Evolutionary conservation across 176 grass and related monocot species (phyloP), one percentile per base, ranked within the genome.

Genomic region (Juncus inflexus): DNA sequence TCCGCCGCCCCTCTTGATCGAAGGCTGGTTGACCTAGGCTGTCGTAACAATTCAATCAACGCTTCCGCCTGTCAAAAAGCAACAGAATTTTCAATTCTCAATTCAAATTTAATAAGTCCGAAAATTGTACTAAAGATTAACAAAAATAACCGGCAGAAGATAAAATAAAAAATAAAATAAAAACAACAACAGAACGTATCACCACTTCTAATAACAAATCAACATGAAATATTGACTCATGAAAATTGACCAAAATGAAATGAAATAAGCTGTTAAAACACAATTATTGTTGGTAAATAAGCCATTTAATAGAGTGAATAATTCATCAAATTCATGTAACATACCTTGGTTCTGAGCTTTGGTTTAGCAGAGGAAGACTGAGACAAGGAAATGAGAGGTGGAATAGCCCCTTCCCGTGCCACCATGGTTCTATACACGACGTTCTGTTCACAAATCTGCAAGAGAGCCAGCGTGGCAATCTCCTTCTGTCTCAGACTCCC

Each of bases 401-500:
- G 94, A 56, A 99, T 89, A 60, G 80, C 94, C 52, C 94, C 94
- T 74, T 99, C 94, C 45, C 94, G 87, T 3, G 83, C 83, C 15
- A 92, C 94, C 94, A 92, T 82, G 59, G 66, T 81, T 58, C 88
- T 79, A 77, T 92, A 89, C 0, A 58, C 53, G 4, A 77, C 59
- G 80, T 38, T 77, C 45, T 99, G 79, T 58, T 92, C 82, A 61
- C 94, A 99, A 83, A 99, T 92, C 88, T 89, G 79, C n/a, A 84
- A 83, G 9, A 99, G 85, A 6, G 75, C 75, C 47, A 86, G 78
- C 2, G 83, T 86, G 36, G 88, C 85, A 50, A 92, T 79, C 53
- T 99, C 83, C 74, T 89, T 92, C 80, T 99, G 94, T 15, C 80
- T 40, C 15, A 50, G 52, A 41, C 55, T 50, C 11, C 94, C 94